These are phyloP conservation scores for Dicorynia guianensis DNA, from an alignment of 306 rosid species.

Conservation along the genomic window DNA sequence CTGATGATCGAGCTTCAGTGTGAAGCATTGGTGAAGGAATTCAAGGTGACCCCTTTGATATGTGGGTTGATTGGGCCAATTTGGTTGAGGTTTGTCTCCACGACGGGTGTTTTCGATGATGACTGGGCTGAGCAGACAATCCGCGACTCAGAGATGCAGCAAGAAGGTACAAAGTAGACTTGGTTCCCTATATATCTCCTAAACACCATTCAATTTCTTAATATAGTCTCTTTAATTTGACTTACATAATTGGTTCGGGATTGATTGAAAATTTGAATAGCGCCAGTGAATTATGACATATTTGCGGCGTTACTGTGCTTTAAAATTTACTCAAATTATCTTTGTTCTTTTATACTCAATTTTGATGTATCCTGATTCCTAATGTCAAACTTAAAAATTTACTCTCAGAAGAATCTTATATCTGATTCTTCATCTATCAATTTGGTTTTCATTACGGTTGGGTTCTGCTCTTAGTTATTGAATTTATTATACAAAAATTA, in stretches of 20 bases:
- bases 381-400: not conserved
- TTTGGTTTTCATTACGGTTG: constrained; percentile 17
- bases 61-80: constrained; percentile 82
- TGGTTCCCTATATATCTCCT: constrained; percentile 15
- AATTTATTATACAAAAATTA: constrained; percentile 8
- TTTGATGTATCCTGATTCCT: constrained; percentile 20
- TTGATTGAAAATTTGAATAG: no score
- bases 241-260: not conserved
- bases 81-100: constrained; percentile 80
- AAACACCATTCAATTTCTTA: not conserved
- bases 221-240: not conserved
- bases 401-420: constrained; percentile 21
- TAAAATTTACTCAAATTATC: constrained; percentile 17
- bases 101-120: constrained; percentile 68
- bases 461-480: constrained; percentile 13
- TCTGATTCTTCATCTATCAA: constrained; percentile 20
- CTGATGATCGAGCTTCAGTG: constrained; percentile 83
- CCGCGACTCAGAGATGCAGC: constrained; percentile 63
- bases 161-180: constrained; percentile 50
- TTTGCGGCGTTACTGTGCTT: constrained; percentile 20
- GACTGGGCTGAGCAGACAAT: constrained; percentile 65
- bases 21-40: constrained; percentile 76
- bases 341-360: constrained; percentile 4
- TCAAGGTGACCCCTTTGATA: constrained; percentile 74
- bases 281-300: not conserved